Percentiles rank a stretch among this genome's conserved stretches.
Evolutionary conservation across 495 filamentous ascomycete species (phyloP).

Genomic region (Penicillium psychrofluorescens): DNA sequence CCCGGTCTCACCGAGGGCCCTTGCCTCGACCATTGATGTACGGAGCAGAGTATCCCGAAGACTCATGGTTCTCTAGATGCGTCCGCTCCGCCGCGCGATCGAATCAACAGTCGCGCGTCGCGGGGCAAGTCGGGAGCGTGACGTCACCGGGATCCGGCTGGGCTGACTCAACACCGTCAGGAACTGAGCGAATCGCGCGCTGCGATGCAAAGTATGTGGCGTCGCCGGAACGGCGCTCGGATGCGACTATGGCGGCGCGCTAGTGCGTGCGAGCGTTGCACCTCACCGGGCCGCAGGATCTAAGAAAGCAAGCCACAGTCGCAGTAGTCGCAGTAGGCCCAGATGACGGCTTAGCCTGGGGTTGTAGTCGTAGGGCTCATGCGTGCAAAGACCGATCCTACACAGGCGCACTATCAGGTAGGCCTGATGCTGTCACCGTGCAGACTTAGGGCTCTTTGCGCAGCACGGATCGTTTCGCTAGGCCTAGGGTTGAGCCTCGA

Average conservation of each 20-base stretch:
- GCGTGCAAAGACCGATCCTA: too few relatives aligned
- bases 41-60: constrained; percentile 6
- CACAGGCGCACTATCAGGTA: too few relatives aligned
- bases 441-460: too few relatives aligned
- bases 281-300: not conserved
- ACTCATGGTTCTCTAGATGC: not conserved
- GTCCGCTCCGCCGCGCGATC: not conserved
- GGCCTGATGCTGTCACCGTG: too few relatives aligned
- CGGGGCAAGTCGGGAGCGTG: constrained; percentile 4
- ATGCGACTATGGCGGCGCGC: constrained; percentile 1
- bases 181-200: constrained; percentile 3
- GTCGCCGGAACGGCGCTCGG: not conserved
- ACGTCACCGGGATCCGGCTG: constrained; percentile 7
- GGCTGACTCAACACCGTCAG: constrained; percentile 10
- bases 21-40: not conserved
- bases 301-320: not conserved
- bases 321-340: constrained; percentile 1
- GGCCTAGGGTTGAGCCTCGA: too few relatives aligned
- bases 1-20: not conserved
- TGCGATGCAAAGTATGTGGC: not conserved
- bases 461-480: too few relatives aligned
- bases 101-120: constrained; percentile 1
- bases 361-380: too few relatives aligned
- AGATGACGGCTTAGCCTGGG: not conserved
- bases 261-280: not conserved